Percentiles rank a stretch among this genome's conserved stretches.
These are phyloP conservation scores for Albugo laibachii DNA, from an alignment of 352 stramenopile genomes.

Conservation along the genomic window DNA sequence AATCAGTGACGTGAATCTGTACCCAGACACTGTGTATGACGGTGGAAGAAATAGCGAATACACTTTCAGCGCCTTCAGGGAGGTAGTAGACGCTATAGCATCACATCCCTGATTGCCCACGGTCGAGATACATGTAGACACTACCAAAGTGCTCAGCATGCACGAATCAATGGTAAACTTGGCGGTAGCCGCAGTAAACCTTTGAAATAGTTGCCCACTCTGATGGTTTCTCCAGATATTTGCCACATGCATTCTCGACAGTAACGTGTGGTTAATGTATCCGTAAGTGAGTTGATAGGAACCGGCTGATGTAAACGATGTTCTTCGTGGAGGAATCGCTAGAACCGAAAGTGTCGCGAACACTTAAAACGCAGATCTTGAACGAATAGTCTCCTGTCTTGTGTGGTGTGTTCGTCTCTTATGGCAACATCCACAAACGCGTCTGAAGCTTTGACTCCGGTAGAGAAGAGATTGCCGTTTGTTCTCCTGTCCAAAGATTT, in stretches of 20 bases:
- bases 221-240: conserved; percentile 29
- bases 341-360: conserved; percentile 14
- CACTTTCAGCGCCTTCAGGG: neutral
- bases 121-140: conserved; percentile 28
- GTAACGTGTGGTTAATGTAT: conserved; percentile 22
- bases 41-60: neutral
- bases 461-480: conserved; percentile 43
- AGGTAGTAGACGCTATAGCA: conserved; percentile 12
- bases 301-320: conserved; percentile 3
- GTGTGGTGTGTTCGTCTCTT: conserved; percentile 9
- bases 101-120: conserved; percentile 30
- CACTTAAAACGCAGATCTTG: conserved; percentile 82
- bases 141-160: conserved; percentile 28
- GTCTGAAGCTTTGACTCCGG: conserved; percentile 74
- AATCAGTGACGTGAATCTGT: conserved; percentile 37
- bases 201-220: conserved; percentile 33
- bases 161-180: conserved; percentile 58
- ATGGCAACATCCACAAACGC: conserved; percentile 80
- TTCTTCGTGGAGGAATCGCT: neutral
- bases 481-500: conserved; percentile 72
- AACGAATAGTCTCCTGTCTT: conserved; percentile 33
- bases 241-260: conserved; percentile 33
- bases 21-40: conserved; percentile 6
- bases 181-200: conserved; percentile 22
- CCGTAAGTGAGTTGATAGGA: conserved; percentile 62